Base-by-base conservation (phyloP, 2,329 filamentous ascomycete genomes). In the Phialophora tarda region DNA sequence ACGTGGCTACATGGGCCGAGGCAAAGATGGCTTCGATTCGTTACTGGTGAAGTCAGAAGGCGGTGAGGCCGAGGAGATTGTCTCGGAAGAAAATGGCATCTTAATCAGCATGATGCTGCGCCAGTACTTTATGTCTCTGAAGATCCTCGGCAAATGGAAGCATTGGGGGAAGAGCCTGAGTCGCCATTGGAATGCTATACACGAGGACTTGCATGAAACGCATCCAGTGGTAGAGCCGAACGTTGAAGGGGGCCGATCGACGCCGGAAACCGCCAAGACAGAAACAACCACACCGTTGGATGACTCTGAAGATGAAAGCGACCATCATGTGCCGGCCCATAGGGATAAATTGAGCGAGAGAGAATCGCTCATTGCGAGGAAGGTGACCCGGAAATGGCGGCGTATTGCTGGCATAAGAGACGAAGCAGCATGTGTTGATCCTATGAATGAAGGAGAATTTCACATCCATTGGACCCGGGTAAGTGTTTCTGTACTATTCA, bases 121-220 rank as follows among this genome's bases (percentile, higher is more conserved):
- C 12, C 93, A 97, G 76, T 97, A 96, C 78, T 97, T 97, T 78
- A 90, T 96, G 85, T 91, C 89, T 6, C 83, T 96, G 51, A 91
- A 91, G 63, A 89, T 93, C 0, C 80, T 96, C 28, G 91, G 92
- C 21, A 87, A 87, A 73, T 97, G 93, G 93, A 88, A 86, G 66
- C 84, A 88, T 65, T 91, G 91, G 81, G 86, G 89, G 14, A 81
- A 84, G 0, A 84, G 83, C 66, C 82, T 91, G 74, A 80, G 83
- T 17, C 78, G 81, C 1, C 88, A 92, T 75, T 96, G 91, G 89
- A 79, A 81, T 26, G 76, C 78, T 11, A 87, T 95, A 1, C 88
- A 91, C 38, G 81, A 85, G 28, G 83, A 83, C 24, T 81, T 92
- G 54, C 83, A 88, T 71, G 78, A 79, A 41, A 68, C 62, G 2